Conservation (phyloP, 345 rosid species). For the Salix udensis region DNA sequence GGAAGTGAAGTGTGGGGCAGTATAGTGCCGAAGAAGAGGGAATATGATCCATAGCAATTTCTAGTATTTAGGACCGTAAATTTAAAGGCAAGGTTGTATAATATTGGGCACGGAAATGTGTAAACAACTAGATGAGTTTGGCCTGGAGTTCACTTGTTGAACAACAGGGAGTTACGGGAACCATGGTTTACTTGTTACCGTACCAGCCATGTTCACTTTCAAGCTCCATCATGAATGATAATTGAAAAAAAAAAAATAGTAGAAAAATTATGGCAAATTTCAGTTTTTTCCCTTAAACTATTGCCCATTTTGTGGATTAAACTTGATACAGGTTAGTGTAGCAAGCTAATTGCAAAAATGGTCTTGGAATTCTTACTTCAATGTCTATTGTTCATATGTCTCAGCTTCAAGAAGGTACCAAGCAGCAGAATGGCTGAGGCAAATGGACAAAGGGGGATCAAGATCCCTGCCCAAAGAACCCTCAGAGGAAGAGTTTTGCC, state of each 20-base stretch:
- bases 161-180: no score
- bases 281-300: no score
- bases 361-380: neutral
- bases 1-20: no score
- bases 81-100: neutral
- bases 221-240: no score
- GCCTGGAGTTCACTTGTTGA: no score
- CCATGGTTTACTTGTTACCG: no score
- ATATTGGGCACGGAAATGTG: no score
- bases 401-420: conserved; percentile 82
- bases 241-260: no score
- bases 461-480: conserved; percentile 60
- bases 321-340: neutral
- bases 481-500: conserved; percentile 71
- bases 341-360: neutral
- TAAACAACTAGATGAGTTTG: no score
- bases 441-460: conserved; percentile 68
- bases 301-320: neutral
- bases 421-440: conserved; percentile 88
- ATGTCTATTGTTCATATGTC: neutral
- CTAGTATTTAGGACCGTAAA: neutral
- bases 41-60: neutral
- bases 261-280: no score
- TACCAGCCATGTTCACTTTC: no score
- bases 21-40: neutral